These are phyloP conservation scores for Aspergillus diversus DNA, from an alignment of 495 filamentous ascomycete genomes.

Conservation along the genomic window DNA sequence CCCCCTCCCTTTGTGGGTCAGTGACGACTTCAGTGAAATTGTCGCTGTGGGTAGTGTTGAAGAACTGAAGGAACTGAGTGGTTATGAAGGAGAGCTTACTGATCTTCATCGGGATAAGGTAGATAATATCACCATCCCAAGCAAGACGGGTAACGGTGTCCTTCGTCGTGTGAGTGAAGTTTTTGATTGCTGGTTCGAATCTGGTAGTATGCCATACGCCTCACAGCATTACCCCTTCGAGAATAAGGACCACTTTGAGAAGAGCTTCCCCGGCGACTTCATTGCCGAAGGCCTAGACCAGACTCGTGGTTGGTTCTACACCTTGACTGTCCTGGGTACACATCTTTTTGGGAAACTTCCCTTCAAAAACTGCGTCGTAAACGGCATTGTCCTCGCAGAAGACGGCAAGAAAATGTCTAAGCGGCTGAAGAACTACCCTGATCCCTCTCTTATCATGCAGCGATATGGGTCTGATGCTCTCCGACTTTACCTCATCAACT, in stretches of 20 bases:
- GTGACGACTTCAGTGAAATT: constrained; percentile 81
- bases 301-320: constrained; percentile 98
- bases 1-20: constrained; percentile 90
- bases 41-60: constrained; percentile 85
- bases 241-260: constrained; percentile 80
- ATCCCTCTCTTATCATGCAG: constrained; percentile 81
- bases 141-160: constrained; percentile 82
- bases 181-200: constrained; percentile 97
- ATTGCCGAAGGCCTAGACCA: constrained; percentile 96
- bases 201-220: constrained; percentile 95
- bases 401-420: constrained; percentile 99
- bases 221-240: constrained; percentile 95
- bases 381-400: constrained; percentile 92
- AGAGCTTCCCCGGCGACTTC: constrained; percentile 91
- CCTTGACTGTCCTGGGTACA: constrained; percentile 83
- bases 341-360: constrained; percentile 88
- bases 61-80: constrained; percentile 86
- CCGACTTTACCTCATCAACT: constrained; percentile 95
- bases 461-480: constrained; percentile 94
- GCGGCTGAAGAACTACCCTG: constrained; percentile 95
- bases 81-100: constrained; percentile 80
- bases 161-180: constrained; percentile 86
- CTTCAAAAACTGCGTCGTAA: constrained; percentile 97
- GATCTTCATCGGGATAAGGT: constrained; percentile 96
- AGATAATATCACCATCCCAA: constrained; percentile 95